Evolutionary conservation across 352 stramenopile genomes (phyloP), one percentile per base, ranked within the genome.

Genomic region (Phytophthora kernoviae): DNA sequence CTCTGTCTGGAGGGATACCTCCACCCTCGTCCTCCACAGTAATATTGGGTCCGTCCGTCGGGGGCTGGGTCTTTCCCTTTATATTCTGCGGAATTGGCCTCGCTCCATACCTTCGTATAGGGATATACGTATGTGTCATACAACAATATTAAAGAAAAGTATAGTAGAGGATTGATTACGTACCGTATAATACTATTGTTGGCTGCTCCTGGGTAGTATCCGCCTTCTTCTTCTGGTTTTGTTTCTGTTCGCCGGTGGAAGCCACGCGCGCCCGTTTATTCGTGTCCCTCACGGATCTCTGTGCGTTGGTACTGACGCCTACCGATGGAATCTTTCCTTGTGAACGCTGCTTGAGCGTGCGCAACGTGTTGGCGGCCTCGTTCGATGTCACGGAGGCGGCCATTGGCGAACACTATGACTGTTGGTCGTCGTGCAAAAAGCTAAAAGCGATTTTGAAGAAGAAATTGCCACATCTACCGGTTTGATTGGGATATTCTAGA

Each of bases 221-320:
- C 43, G 54, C 42, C 52, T 70, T 70, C 53, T 59, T 54, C 41
- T 58, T 65, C 17, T 48, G 33, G 11, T 43, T 42, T 51, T 46
- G 34, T 34, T 50, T n/a, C 18, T 39, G 10, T 10, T 60, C 56
- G n/a, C 46, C 44, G 10, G 15, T 48, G 1, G 65, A 66, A 21
- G 49, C 40, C 44, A 53, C 45, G 20, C 62, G 56, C 22, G 51
- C 40, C 20, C 67, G 56, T 47, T 72, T 72, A 39, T 75, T 75
- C n/a, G 57, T 60, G 39, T 71, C 57, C 7, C 37, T 54, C 39
- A 52, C 14, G 1, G 22, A 11, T 21, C 17, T 27, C n/a, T 21
- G 7, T 11, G n/a, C 17, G n/a, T 6, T 30, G 3, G 6, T 6
- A 30, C 24, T 30, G 24, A 30, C 6, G 24, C 24, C 24, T 30